Base-by-base conservation (phyloP, 768 basidiomycete genomes). In the Kwoniella europaea region DNA sequence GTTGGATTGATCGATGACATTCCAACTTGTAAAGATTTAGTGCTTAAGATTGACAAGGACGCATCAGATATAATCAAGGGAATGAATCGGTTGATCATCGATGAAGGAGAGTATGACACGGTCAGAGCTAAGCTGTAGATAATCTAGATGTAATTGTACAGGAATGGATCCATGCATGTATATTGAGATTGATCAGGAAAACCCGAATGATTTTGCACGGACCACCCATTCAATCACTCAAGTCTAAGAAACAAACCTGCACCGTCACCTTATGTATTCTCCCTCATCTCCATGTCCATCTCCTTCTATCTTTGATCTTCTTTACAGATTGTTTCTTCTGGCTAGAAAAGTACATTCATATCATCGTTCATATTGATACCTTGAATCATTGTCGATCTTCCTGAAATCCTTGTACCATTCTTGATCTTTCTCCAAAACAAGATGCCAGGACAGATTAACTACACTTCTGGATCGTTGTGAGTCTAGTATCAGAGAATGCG, bases 1-100 rank as follows among this genome's bases (percentile, higher is more conserved):
- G 73, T 85, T 53, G 85, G 85, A 0, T 72, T 86, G 70, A 93
- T 96, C 79, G 86, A 91, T 50, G 93, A 96, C 79, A 89, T 92
- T 54, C 92, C 92, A 15, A 91, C 90, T 1, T 95, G 93, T 84
- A 86, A 90, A 67, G 91, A 86, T 63, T 84, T 97, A 41, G 71
- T 96, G 65, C 76, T 80, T 18, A 85, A 88, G 74, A 87, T 96
- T 56, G 94, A 93, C 85, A 85, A 80, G 62, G 93, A 93, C 79
- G 90, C 90, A 0, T 90, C 91, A 82, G 88, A 88, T 65, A 87
- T 90, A 60, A 88, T 94, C 60, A 85, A 83, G 44, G 35, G 65
- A 10, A 71, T 76, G 73, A 61, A 65, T 20, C 61, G 62, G 18
- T 53, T 68, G 44, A 67, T 77, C 20, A 53, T 71, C 3, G 67